Evolutionary conservation across 2,329 filamentous ascomycete genomes (phyloP), one percentile per base, ranked within the genome.

Genomic region (Cordyceps cateniannulata): DNA sequence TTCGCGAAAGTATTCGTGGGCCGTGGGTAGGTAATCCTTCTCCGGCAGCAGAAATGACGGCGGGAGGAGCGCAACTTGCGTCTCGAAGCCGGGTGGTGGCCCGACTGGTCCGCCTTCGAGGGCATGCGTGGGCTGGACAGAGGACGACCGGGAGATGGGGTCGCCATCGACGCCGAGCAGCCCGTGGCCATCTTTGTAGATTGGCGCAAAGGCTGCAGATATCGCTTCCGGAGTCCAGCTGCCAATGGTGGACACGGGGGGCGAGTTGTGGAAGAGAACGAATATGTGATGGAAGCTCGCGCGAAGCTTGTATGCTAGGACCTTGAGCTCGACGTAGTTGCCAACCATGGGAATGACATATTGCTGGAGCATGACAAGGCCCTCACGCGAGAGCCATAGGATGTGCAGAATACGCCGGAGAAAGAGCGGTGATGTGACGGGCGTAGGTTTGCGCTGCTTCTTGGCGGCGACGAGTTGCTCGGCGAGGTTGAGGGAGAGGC

Each of bases 261-360:
- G 93, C 58, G 91, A 86, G 74, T 97, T 97, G 77, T 97, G 91
- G 71, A 97, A 98, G 14, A 98, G 83, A 59, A 96, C 95, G 72
- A 96, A 96, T 66, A 99, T 91, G 76, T 99, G 93, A 68, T 96
- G 95, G 71, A 98, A 96, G 22, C 91, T 96, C 18, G 95, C 95
- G 63, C 91, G 87, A 16, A 99, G 82, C 75, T 98, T 99, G 72
- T 91, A 91, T 22, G 90, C 88, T 64, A 99, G 82, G 49, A 98
- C 93, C 69, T 92, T 93, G 61, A 96, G 85, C 72, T 96, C 93
- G 69, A 80, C 85, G 75, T 86, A 91, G 69, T 85, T 88, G 66
- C 82, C 86, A 60, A 91, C 90, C 83, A 88, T 90, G 47, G 93
- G 95, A 22, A 98, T 78, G 51, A 99, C 86, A 71, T 93, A 95